Conservation (phyloP, 371 early-diverging fungal genomes). For the Actinomortierella ambigua region DNA sequence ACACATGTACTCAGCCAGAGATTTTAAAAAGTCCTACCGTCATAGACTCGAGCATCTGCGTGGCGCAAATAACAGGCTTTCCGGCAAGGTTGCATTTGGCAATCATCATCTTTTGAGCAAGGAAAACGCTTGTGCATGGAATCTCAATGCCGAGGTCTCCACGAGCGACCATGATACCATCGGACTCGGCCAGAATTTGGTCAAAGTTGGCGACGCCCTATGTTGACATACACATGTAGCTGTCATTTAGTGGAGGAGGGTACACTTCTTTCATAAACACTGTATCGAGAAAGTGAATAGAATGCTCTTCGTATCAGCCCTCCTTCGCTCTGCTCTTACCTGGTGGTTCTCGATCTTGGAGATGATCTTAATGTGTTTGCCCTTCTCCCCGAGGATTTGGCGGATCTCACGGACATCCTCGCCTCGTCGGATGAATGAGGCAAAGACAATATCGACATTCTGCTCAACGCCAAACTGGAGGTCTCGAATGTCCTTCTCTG, state of each 20-base stretch:
- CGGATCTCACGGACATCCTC: constrained; percentile 89
- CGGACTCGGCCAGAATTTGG: constrained; percentile 91
- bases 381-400: constrained; percentile 73
- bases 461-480: constrained; percentile 90
- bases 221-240: neutral
- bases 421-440: constrained; percentile 92
- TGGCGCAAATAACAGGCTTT: constrained; percentile 96
- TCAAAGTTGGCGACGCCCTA: constrained; percentile 85
- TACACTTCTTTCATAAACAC: neutral
- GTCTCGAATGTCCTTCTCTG: constrained; percentile 90
- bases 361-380: constrained; percentile 88
- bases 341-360: constrained; percentile 94
- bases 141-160: constrained; percentile 98
- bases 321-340: constrained; percentile 11
- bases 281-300: neutral
- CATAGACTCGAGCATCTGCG: constrained; percentile 99
- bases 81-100: constrained; percentile 91
- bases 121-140: constrained; percentile 86
- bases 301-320: constrained; percentile 7
- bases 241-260: too few relatives aligned
- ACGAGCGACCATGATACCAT: constrained; percentile 98
- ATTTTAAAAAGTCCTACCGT: constrained; percentile 49
- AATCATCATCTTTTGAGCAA: constrained; percentile 96
- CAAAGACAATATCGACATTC: constrained; percentile 95
- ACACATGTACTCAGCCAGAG: neutral